These are phyloP conservation scores for Eucalyptus cladocalyx DNA, from an alignment of 345 rosid species.

Conservation along the genomic window DNA sequence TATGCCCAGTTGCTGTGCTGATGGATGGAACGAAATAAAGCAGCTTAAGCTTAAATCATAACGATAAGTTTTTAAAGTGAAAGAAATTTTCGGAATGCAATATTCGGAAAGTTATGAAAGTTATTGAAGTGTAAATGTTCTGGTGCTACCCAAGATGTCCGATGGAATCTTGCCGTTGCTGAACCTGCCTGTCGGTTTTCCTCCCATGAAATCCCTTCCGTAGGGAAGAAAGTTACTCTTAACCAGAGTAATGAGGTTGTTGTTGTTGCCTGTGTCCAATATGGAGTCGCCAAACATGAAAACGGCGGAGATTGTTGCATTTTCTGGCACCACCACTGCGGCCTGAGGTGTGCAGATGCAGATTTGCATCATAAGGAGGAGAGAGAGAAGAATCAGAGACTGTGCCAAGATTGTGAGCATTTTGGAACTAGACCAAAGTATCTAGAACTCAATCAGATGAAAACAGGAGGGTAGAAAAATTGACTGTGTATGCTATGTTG, in stretches of 20 bases:
- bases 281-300: slow-evolving; percentile 30
- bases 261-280: slow-evolving; percentile 29
- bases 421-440: not conserved
- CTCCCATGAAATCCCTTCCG: slow-evolving; percentile 18
- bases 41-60: not conserved
- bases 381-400: not conserved
- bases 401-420: not conserved
- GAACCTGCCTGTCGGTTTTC: slow-evolving; percentile 24
- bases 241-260: not conserved
- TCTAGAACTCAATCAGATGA: not conserved
- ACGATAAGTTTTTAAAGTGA: not conserved
- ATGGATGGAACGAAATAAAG: not conserved
- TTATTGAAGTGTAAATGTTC: not conserved
- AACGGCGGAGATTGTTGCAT: slow-evolving; percentile 1
- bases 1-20: slow-evolving; percentile 10
- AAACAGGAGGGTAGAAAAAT: not conserved
- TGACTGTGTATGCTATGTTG: not conserved
- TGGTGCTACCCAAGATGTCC: slow-evolving; percentile 10
- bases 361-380: not conserved
- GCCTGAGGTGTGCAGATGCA: not conserved
- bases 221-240: slow-evolving; percentile 32
- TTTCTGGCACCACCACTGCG: not conserved
- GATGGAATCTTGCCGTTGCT: slow-evolving; percentile 24
- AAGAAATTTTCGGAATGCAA: not conserved
- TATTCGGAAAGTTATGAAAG: not conserved